Evolutionary conservation across 2,329 filamentous ascomycete species (phyloP), one percentile per base, ranked within the genome.

Genomic region (Venturia carpophila): DNA sequence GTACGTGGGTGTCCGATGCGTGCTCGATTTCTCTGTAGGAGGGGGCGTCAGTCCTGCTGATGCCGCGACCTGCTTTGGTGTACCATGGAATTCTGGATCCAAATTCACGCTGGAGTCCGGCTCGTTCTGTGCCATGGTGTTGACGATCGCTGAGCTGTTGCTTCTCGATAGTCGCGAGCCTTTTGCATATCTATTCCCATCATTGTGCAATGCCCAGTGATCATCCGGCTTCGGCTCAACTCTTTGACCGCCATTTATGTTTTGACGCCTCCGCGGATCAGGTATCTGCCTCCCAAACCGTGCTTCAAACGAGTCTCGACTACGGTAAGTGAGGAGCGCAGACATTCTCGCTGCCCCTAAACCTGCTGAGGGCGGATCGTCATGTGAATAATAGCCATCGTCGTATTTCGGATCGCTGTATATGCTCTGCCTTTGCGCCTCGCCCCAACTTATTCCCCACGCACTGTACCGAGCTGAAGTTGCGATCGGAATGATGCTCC

Each of bases 361-460:
- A 0, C 94, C 94, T 0, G 92, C 89, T 0, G 87, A 81, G 0
- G 94, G 94, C 42, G 92, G 92, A 52, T 66, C 65, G 47, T 47
- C 30, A 17, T 55, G 49, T 21, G 62, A 15, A 74, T 97, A 99
- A 78, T 97, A 97, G 56, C 94, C 94, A 72, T 97, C 92, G 68
- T 97, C 92, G 75, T 99, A 99, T 79, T 97, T 97, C 41, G 94
- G 94, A 74, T 99, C 94, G 47, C 91, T 92, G 78, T 97, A 99
- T 74, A 99, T 97, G 82, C 89, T 92, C 77, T 94, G 90, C 63
- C 91, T 83, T 75, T 95, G 91, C 3, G 90, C 90, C 74, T 94
- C 91, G 52, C 90, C 90, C 91, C 91, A 95, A 76, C 89, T 92
- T 71, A 94, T 95, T 30, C 91, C 88, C 91, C 91, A 95, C 5